Conservation (phyloP, 2,329 filamentous ascomycete species). For the Diaporthe longicolla region DNA sequence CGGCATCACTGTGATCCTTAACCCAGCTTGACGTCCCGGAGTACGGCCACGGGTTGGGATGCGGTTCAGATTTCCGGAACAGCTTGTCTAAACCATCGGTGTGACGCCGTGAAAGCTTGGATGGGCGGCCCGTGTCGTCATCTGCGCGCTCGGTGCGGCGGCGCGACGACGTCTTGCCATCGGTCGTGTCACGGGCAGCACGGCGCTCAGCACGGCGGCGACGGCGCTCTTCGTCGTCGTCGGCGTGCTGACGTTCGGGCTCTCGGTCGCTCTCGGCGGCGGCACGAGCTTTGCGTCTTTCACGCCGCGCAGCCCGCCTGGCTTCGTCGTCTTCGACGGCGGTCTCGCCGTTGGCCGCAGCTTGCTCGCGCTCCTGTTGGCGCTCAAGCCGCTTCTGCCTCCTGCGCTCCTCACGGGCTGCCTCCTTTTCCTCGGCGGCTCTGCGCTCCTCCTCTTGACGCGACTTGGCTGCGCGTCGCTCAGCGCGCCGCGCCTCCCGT, state of each 20-base stretch:
- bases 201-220: slow-evolving; percentile 68
- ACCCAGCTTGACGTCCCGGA: slow-evolving; percentile 77
- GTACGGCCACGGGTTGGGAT: slow-evolving; percentile 66
- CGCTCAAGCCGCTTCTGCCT: slow-evolving; percentile 53
- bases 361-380: slow-evolving; percentile 61
- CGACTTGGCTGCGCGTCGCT: slow-evolving; percentile 63
- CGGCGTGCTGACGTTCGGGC: slow-evolving; percentile 2
- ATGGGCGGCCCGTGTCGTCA: slow-evolving; percentile 59
- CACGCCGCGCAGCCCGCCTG: slow-evolving; percentile 57
- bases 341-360: slow-evolving; percentile 61
- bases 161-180: slow-evolving; percentile 57
- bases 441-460: slow-evolving; percentile 66
- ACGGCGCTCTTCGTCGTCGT: slow-evolving; percentile 67
- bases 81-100: slow-evolving; percentile 44
- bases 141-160: slow-evolving; percentile 59
- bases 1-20: slow-evolving; percentile 74
- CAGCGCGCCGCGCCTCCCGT: slow-evolving; percentile 70
- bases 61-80: slow-evolving; percentile 49
- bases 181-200: slow-evolving; percentile 56
- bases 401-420: slow-evolving; percentile 53
- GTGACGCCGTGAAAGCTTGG: slow-evolving; percentile 40
- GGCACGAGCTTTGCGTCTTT: slow-evolving; percentile 62
- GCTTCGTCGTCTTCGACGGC: slow-evolving; percentile 41
- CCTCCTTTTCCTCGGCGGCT: slow-evolving; percentile 59
- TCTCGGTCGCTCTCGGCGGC: slow-evolving; percentile 53